A percentile compares a stretch with the other conserved stretches of the same genome.
These are phyloP conservation scores for Mycena galopus DNA, from an alignment of 768 basidiomycete genomes.

Conservation along the genomic window DNA sequence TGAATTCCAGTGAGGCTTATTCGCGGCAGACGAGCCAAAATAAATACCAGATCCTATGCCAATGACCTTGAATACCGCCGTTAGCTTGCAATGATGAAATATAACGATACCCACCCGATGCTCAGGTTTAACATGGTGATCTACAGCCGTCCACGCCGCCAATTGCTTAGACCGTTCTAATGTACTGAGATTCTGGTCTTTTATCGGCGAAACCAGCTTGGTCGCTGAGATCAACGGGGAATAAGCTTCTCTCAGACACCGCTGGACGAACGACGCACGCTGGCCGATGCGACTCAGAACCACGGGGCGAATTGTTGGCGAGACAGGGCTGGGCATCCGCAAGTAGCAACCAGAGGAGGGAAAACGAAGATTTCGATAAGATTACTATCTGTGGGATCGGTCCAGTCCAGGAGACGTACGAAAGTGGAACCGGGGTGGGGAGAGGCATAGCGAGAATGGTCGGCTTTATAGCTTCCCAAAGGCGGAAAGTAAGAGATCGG, in stretches of 20 bases:
- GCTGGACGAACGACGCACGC: constrained; percentile 29
- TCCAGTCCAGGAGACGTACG: constrained; percentile 22
- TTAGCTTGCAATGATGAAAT: constrained; percentile 11
- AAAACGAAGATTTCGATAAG: constrained; percentile 10
- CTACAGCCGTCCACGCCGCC: constrained; percentile 95
- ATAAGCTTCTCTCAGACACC: not conserved
- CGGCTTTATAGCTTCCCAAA: constrained; percentile 10
- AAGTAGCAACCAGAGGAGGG: not conserved
- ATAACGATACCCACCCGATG: constrained; percentile 73
- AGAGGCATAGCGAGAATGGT: constrained; percentile 16
- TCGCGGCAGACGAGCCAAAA: not conserved
- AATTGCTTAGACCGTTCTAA: constrained; percentile 90
- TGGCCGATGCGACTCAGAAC: constrained; percentile 34
- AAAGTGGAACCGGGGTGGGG: constrained; percentile 23
- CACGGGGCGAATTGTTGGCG: constrained; percentile 25
- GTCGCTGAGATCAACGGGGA: constrained; percentile 18
- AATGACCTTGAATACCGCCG: constrained; percentile 68
- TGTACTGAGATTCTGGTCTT: constrained; percentile 47
- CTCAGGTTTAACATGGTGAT: constrained; percentile 84
- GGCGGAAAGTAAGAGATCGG: constrained; percentile 2
- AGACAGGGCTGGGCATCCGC: constrained; percentile 31
- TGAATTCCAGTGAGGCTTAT: constrained; percentile 40
- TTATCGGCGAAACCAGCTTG: constrained; percentile 36
- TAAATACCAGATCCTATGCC: constrained; percentile 86
- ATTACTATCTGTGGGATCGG: constrained; percentile 15